These are phyloP conservation scores for Talaromyces sp. DNA, from an alignment of 2,329 filamentous ascomycete genomes.

Conservation along the genomic window DNA sequence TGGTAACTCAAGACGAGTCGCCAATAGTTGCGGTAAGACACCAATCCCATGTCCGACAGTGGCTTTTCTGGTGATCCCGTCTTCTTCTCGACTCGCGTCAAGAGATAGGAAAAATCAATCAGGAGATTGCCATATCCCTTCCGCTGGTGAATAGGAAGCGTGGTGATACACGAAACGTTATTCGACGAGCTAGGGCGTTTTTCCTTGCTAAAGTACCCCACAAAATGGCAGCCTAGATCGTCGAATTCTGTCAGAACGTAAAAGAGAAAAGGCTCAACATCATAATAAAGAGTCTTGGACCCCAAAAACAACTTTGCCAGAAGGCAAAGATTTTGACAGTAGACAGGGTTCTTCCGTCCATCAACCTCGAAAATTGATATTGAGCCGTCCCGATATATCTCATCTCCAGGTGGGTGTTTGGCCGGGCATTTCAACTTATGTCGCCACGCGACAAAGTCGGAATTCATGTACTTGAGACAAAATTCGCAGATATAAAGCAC, in stretches of 20 bases:
- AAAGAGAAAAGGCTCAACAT: conserved; percentile 98
- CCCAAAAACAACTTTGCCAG: conserved; percentile 95
- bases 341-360: conserved; percentile 85
- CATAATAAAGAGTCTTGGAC: conserved; percentile 98
- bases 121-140: conserved; percentile 95
- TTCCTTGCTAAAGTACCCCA: conserved; percentile 99
- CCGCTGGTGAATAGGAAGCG: conserved; percentile 90
- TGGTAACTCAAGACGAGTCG: conserved; percentile 81
- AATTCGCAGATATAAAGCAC: conserved; percentile 99
- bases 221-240: conserved; percentile 84
- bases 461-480: conserved; percentile 99
- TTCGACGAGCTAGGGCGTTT: conserved; percentile 92
- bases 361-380: conserved; percentile 98
- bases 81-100: conserved; percentile 88
- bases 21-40: conserved; percentile 98
- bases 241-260: conserved; percentile 94
- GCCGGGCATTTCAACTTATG: conserved; percentile 96
- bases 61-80: conserved; percentile 96
- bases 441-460: conserved; percentile 94
- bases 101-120: conserved; percentile 96
- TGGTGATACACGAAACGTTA: conserved; percentile 96
- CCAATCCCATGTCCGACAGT: conserved; percentile 93
- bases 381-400: conserved; percentile 92
- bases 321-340: conserved; percentile 92
- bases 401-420: conserved; percentile 94